A percentile compares a stretch with the other conserved stretches of the same genome.
phyloP scores from a whole-genome alignment of 208 protist species.

The Trichomonas tenax region DNA sequence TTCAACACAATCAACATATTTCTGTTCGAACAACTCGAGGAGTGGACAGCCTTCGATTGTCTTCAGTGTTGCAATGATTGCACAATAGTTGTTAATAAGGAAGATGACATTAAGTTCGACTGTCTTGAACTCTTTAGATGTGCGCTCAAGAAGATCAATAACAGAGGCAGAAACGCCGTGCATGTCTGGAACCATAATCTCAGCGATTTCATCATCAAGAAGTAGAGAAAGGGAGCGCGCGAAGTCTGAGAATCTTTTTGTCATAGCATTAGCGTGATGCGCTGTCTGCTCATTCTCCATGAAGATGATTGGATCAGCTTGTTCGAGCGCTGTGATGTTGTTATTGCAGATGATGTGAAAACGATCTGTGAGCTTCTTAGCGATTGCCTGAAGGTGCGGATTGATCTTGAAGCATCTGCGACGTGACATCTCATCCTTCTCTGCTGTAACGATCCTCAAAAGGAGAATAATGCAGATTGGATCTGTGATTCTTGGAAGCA shows the following conservation, averaged over 20 bases:
- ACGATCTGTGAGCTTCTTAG: neutral
- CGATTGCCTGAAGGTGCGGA: neutral
- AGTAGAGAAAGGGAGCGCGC: neutral
- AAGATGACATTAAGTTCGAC: neutral
- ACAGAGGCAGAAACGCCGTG: neutral
- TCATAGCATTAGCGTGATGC: constrained; percentile 3
- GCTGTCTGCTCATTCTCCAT: neutral
- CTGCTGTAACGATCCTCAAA: neutral
- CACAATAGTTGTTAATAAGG: neutral
- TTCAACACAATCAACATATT: neutral
- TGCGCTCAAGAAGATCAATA: neutral
- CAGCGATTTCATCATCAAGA: neutral
- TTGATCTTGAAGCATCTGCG: neutral
- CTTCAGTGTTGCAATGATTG: neutral
- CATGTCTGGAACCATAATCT: neutral
- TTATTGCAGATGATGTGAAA: neutral
- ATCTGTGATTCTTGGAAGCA: neutral
- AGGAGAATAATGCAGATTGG: neutral
- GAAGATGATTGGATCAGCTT: neutral
- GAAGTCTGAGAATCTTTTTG: neutral
- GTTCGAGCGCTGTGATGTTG: neutral
- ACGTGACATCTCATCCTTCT: neutral
- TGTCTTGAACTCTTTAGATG: neutral
- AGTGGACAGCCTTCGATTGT: neutral
- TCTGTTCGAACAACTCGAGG: neutral